Evolutionary conservation across 1,284 basidiomycete species (phyloP), one percentile per base, ranked within the genome.

Genomic region (Heterobasidion annosum): DNA sequence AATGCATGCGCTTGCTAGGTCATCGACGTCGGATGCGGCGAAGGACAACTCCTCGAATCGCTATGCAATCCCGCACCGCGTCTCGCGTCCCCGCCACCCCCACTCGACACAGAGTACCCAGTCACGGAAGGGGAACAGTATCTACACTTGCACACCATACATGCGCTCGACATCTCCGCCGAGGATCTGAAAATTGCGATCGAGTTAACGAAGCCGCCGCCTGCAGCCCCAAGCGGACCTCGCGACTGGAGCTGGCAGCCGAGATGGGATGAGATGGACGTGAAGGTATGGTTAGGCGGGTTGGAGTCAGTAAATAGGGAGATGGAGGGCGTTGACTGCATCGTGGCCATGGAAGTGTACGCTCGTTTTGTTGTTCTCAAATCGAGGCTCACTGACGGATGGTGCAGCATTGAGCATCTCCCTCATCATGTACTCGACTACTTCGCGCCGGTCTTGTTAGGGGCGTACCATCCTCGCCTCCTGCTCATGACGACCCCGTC

Each of bases 401-500:
- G 32, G 46, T 37, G 44, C 48, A 92, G 91, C 7, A 88, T 98
- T 63, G 95, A 98, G 68, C 95, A 98, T 64, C 74, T 98, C 54
- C 76, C 83, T 10, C 79, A 83, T 1, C 67, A 78, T 13, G 70
- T 88, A 9, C 75, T 97, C n/a, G 73, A 78, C 6, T 74, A 78
- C n/a, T 93, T 95, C 63, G 85, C 87, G 3, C 89, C 90, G 10
- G 73, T 88, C 53, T 72, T 96, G 8, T 78, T 98, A 42, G 93
- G 93, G 0, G 76, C 83, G 15, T 98, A 97, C 65, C 81, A 85
- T 52, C 94, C 95, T 1, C 77, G 79, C 40, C 64, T 89, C 50
- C 73, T 96, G 44, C 77, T 98, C 42, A 68, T 98, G 60, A 96
- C 93, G 0, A 98, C 95, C 0, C 94, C 94, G 0, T 92, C 89